phyloP scores from a whole-genome alignment of 306 rosid genomes.

The Fragaria ananassa region DNA sequence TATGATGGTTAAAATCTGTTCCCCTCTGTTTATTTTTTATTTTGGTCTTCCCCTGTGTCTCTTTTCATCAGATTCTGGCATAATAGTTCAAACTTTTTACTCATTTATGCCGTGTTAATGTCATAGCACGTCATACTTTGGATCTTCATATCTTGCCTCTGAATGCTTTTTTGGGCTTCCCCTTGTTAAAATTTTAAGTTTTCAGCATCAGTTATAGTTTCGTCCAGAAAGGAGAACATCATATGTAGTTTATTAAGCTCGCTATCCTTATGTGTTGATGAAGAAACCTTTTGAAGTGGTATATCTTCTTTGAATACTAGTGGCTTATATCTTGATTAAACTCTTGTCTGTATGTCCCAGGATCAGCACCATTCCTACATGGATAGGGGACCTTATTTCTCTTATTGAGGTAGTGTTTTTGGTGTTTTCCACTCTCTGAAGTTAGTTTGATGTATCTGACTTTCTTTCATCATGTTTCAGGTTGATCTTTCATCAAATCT shows the following conservation, averaged over 20 bases:
- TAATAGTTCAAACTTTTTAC: background rate
- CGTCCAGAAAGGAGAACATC: background rate
- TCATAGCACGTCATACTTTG: background rate
- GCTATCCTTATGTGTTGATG: background rate
- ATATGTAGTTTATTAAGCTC: background rate
- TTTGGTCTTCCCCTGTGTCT: background rate
- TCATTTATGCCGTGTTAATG: conserved; percentile 8
- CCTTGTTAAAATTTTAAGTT: background rate
- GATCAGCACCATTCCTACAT: conserved; percentile 50
- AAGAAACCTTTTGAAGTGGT: background rate
- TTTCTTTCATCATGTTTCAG: conserved; percentile 31
- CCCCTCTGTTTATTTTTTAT: too few relatives aligned
- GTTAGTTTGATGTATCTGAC: background rate
- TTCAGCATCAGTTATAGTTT: background rate
- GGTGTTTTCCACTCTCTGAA: background rate
- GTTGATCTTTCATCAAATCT: conserved; percentile 81
- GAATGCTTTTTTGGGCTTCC: background rate
- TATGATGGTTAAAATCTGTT: background rate
- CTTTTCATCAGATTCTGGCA: background rate
- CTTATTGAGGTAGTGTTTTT: conserved; percentile 66
- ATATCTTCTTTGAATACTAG: background rate
- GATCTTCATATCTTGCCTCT: background rate
- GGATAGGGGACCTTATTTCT: conserved; percentile 64
- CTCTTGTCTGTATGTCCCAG: conserved; percentile 37
- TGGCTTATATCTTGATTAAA: background rate